Evolutionary conservation across 2,329 filamentous ascomycete genomes (phyloP).

Genomic region (Apiospora kogelbergensis): DNA sequence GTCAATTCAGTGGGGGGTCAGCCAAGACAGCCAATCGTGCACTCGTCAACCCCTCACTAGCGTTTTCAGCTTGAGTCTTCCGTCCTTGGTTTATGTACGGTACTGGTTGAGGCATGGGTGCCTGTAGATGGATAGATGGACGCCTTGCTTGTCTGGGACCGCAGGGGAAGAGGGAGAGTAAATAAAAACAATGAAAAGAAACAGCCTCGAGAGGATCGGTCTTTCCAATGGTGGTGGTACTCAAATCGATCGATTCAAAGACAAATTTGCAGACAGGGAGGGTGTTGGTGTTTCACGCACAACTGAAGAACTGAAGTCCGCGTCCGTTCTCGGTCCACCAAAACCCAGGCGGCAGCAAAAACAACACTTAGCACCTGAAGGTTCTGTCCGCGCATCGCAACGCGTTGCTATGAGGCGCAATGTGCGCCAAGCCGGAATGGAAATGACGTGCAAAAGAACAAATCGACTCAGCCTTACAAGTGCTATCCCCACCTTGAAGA

Average conservation of each 20-base stretch:
- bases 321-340: not conserved
- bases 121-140: not conserved
- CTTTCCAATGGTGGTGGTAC: not conserved
- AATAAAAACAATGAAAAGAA: not conserved
- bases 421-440: not conserved
- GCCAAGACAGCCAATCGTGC: not conserved
- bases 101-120: not conserved
- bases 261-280: not conserved
- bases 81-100: slow-evolving; percentile 1
- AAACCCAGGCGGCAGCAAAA: not conserved
- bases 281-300: not conserved
- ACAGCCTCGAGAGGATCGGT: not conserved
- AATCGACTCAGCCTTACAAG: slow-evolving; percentile 2
- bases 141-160: not conserved
- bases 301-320: no score
- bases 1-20: not conserved
- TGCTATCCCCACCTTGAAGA: not conserved
- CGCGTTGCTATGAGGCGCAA: slow-evolving; percentile 1
- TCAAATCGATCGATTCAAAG: not conserved
- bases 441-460: not conserved
- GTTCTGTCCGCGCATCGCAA: not conserved
- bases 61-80: not conserved
- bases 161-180: not conserved
- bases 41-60: not conserved
- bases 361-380: not conserved